Conservation (phyloP, 2,329 filamentous ascomycete genomes). For the Penicillium sp. region DNA sequence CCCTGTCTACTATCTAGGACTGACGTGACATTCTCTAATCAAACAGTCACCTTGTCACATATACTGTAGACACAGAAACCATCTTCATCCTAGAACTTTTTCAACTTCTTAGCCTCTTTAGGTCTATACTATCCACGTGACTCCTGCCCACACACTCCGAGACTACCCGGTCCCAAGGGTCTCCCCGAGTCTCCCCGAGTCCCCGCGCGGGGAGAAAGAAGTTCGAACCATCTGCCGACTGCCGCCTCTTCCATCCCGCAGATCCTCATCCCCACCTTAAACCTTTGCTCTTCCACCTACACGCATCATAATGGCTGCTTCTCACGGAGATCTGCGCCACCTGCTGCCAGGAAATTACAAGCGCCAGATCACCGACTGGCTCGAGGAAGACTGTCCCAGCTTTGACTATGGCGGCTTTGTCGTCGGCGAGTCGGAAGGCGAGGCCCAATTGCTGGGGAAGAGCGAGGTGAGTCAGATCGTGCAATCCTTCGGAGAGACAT, state of each 20-base stretch:
- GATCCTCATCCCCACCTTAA: constrained; percentile 4
- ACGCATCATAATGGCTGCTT: constrained; percentile 52
- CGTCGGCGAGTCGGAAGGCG: constrained; percentile 63
- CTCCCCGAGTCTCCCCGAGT: not conserved
- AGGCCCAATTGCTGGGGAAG: constrained; percentile 59
- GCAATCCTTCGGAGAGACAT: not conserved
- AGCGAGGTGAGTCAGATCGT: constrained; percentile 47
- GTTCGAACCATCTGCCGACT: no score
- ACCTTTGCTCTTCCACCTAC: not conserved
- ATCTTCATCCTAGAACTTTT: not conserved
- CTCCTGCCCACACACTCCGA: no score
- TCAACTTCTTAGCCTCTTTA: not conserved
- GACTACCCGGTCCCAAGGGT: no score
- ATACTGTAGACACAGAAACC: no score
- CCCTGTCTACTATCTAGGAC: no score
- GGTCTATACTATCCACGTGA: no score
- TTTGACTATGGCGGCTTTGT: constrained; percentile 98
- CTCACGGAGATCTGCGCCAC: constrained; percentile 64
- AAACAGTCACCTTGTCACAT: no score
- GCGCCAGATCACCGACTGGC: constrained; percentile 76
- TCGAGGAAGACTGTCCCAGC: constrained; percentile 92
- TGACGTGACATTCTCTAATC: no score
- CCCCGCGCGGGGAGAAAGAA: constrained; percentile 1
- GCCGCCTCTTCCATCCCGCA: not conserved
- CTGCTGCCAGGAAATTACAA: constrained; percentile 87